phyloP scores from a whole-genome alignment of 495 filamentous ascomycete genomes.

The Oidiodendron maius region DNA sequence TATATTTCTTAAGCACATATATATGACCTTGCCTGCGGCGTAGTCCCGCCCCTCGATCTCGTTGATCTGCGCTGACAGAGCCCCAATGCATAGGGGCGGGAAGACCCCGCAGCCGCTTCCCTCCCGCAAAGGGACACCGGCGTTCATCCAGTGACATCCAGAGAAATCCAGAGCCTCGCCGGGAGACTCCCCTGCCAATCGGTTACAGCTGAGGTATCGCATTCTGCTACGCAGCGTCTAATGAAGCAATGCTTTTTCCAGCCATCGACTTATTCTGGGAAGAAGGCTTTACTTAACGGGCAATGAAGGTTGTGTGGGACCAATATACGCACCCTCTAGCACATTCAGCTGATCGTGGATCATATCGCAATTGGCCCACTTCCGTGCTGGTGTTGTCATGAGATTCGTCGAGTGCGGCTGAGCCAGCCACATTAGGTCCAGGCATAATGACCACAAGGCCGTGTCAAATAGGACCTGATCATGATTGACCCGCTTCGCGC shows the following conservation, averaged over 20 bases:
- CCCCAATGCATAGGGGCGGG: slow-evolving; percentile 6
- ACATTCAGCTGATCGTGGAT: background rate
- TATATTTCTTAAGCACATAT: slow-evolving; percentile 1
- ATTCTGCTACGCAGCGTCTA: background rate
- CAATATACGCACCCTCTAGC: background rate
- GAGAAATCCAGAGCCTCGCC: slow-evolving; percentile 2
- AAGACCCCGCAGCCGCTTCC: slow-evolving; percentile 1
- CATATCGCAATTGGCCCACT: slow-evolving; percentile 2
- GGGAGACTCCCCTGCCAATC: background rate
- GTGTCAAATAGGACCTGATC: background rate
- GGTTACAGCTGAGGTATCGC: background rate
- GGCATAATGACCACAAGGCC: slow-evolving; percentile 7
- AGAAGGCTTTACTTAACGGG: background rate
- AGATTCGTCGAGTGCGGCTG: slow-evolving; percentile 2
- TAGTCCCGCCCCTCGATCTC: background rate
- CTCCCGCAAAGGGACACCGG: slow-evolving; percentile 1
- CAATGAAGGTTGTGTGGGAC: background rate
- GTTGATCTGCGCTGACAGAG: background rate
- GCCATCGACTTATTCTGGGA: background rate
- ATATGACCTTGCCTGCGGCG: background rate
- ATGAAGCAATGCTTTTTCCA: background rate
- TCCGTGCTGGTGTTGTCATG: background rate
- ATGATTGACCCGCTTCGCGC: background rate
- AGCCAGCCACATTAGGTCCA: background rate
- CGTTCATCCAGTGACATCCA: slow-evolving; percentile 3